These are phyloP conservation scores for Cercospora brassicicola DNA, from an alignment of 2,329 filamentous ascomycete species.

Conservation along the genomic window DNA sequence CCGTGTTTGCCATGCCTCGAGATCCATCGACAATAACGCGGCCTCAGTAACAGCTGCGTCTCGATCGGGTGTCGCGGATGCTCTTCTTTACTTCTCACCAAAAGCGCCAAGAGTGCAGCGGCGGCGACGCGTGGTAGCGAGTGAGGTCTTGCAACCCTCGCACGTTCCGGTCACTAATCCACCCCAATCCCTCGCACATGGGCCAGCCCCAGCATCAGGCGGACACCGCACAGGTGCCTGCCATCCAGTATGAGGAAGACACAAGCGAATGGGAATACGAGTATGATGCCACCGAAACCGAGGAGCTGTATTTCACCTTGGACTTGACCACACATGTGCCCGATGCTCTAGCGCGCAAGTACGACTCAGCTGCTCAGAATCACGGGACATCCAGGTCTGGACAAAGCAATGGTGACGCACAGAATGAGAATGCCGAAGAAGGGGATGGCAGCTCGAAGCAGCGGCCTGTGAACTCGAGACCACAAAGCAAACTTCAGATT, in stretches of 20 bases:
- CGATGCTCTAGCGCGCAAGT: conserved; percentile 26
- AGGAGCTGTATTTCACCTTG: conserved; percentile 62
- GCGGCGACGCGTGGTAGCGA: background rate
- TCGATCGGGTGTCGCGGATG: background rate
- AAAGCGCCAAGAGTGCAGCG: background rate
- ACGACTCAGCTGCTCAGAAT: conserved; percentile 5
- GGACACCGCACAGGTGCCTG: background rate
- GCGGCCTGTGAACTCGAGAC: background rate
- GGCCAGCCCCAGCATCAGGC: conserved; percentile 15
- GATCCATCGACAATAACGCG: background rate
- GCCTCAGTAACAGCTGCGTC: background rate
- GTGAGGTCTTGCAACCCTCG: background rate
- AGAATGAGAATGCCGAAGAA: background rate
- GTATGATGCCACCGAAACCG: conserved; percentile 57
- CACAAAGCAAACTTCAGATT: conserved; percentile 41
- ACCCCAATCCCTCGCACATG: background rate
- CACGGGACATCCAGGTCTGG: background rate
- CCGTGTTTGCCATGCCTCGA: background rate
- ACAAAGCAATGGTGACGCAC: background rate
- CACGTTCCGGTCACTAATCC: background rate
- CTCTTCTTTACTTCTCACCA: background rate
- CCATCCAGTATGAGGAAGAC: background rate
- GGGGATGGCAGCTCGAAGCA: background rate
- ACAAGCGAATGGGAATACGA: conserved; percentile 60
- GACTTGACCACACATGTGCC: conserved; percentile 53